Conservation (phyloP, 2,329 filamentous ascomycete species). For the Fusarium dlaminii region DNA sequence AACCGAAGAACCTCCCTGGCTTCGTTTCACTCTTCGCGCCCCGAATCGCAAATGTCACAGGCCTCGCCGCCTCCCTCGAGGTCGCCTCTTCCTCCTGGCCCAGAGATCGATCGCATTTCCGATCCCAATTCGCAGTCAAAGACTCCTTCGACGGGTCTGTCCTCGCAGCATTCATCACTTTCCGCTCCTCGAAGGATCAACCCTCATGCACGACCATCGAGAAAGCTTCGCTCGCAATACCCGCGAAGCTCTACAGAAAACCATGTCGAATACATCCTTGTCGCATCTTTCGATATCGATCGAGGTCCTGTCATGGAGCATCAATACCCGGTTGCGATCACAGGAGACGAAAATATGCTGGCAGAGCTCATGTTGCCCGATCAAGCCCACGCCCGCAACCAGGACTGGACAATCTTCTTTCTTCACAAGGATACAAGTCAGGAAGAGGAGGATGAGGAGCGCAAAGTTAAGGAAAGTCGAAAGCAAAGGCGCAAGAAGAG, state of each 20-base stretch:
- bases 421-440: slow-evolving; percentile 92
- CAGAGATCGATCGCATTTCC: slow-evolving; percentile 64
- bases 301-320: slow-evolving; percentile 98
- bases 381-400: slow-evolving; percentile 91
- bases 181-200: slow-evolving; percentile 61
- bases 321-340: slow-evolving; percentile 94
- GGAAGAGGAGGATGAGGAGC: slow-evolving; percentile 81
- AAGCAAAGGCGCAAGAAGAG: slow-evolving; percentile 61
- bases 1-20: slow-evolving; percentile 66
- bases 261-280: slow-evolving; percentile 98
- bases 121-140: slow-evolving; percentile 69
- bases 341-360: slow-evolving; percentile 96
- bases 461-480: slow-evolving; percentile 64
- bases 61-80: slow-evolving; percentile 62
- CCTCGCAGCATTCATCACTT: slow-evolving; percentile 70
- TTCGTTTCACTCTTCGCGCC: slow-evolving; percentile 69
- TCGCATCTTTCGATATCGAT: slow-evolving; percentile 97
- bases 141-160: slow-evolving; percentile 67
- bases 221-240: slow-evolving; percentile 77
- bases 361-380: slow-evolving; percentile 98
- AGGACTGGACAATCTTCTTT: slow-evolving; percentile 99
- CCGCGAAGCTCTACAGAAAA: slow-evolving; percentile 80
- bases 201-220: slow-evolving; percentile 60
- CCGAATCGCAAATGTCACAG: slow-evolving; percentile 67
- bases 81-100: slow-evolving; percentile 62